Conservation (phyloP, 345 rosid genomes). For the Gossypium raimondii region DNA sequence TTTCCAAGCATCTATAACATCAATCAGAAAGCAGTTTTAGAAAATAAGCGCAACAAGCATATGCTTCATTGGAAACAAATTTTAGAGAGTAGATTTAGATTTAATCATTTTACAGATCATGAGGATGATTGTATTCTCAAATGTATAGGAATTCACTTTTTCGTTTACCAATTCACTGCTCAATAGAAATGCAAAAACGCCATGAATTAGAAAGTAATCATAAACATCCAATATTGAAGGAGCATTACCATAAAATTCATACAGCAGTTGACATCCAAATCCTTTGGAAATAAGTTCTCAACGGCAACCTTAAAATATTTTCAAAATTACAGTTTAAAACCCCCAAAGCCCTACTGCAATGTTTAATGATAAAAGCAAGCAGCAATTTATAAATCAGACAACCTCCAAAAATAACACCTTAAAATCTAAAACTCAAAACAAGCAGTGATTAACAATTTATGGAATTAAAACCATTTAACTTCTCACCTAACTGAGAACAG, state of each 20-base stretch:
- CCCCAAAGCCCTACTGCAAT: background rate
- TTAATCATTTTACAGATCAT: background rate
- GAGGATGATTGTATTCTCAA: background rate
- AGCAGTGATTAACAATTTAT: background rate
- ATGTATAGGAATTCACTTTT: background rate
- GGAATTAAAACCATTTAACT: background rate
- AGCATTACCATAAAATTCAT: background rate
- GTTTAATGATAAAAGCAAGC: background rate
- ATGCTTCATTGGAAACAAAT: background rate
- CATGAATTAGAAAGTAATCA: background rate
- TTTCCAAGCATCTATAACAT: background rate
- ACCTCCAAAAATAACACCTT: background rate
- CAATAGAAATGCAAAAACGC: background rate
- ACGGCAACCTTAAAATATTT: background rate
- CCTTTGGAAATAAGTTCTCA: background rate
- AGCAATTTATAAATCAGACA: background rate
- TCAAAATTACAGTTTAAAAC: background rate
- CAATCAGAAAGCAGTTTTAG: constrained; percentile 4
- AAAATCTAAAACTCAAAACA: background rate
- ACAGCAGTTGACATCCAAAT: background rate
- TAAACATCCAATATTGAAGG: background rate
- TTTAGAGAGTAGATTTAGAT: background rate
- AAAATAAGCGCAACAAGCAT: background rate
- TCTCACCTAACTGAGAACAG: background rate
- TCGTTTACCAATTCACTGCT: background rate